Evolutionary conservation across 257 asterid genomes (phyloP).

Genomic region (Paraleonurus japonicus): DNA sequence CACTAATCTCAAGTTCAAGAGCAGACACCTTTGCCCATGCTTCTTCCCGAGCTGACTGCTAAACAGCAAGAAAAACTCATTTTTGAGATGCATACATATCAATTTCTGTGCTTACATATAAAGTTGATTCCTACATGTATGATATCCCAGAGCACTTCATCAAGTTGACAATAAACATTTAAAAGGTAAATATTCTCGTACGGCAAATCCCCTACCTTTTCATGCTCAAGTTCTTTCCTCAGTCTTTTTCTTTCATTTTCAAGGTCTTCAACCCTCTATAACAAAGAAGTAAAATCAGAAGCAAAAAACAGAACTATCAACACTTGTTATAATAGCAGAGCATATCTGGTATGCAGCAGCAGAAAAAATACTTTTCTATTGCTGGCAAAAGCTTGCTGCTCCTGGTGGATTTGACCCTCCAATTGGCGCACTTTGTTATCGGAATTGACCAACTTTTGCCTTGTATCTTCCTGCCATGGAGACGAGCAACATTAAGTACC

Average conservation of each 20-base stretch:
- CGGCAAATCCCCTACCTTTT: conserved; percentile 80
- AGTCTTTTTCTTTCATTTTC: conserved; percentile 65
- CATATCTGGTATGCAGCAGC: conserved; percentile 13
- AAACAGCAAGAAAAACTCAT: conserved; percentile 55
- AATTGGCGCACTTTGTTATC: conserved; percentile 92
- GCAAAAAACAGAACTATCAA: conserved; percentile 18
- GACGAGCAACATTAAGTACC: conserved; percentile 15
- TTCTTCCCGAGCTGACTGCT: conserved; percentile 99
- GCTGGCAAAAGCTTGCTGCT: conserved; percentile 66
- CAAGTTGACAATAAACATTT: background rate
- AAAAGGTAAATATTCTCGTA: conserved; percentile 16
- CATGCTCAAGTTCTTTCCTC: conserved; percentile 83
- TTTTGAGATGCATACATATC: conserved; percentile 26
- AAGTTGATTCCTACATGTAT: background rate
- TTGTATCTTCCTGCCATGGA: conserved; percentile 73
- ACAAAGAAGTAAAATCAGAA: conserved; percentile 24
- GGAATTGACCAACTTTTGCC: conserved; percentile 81
- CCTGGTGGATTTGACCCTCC: conserved; percentile 75
- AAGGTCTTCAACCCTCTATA: conserved; percentile 82
- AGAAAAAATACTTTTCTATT: conserved; percentile 54
- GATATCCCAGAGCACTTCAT: background rate
- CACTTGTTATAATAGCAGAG: background rate
- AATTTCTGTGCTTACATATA: background rate
- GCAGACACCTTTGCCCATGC: conserved; percentile 99
- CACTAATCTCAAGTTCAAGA: conserved; percentile 94